Evolutionary conservation across 345 rosid species (phyloP).

Genomic region (Eucalyptus curtisii): DNA sequence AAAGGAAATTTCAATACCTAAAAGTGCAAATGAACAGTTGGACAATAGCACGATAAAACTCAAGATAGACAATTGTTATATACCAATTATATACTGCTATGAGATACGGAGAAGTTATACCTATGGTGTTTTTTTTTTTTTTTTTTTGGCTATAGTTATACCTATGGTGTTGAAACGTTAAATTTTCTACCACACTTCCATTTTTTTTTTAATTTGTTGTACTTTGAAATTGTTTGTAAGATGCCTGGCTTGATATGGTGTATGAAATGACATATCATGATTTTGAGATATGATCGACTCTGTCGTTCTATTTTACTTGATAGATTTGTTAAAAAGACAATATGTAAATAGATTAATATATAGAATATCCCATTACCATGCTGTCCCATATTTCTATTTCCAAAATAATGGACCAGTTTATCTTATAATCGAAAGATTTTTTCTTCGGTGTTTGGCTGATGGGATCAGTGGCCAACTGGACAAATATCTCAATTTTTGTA

Average conservation of each 20-base stretch:
- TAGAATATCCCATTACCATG: neutral
- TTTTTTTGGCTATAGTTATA: too few species aligned
- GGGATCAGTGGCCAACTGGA: neutral
- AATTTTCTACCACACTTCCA: neutral
- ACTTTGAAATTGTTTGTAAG: neutral
- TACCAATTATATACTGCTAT: neutral
- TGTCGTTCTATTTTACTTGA: neutral
- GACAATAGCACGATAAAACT: neutral
- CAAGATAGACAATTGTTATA: fast-evolving
- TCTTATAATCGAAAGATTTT: neutral
- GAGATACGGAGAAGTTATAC: too few species aligned
- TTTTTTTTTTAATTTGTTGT: neutral
- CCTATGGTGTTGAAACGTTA: too few species aligned
- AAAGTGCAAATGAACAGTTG: neutral
- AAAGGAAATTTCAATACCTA: neutral
- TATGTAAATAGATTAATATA: neutral
- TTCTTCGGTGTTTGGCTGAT: neutral
- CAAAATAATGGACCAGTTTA: neutral
- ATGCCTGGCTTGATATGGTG: fast-evolving
- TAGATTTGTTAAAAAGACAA: neutral
- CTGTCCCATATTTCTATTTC: neutral
- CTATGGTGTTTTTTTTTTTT: too few species aligned
- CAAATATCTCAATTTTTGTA: neutral
- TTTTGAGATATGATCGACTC: neutral
- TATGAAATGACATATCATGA: neutral